Percentiles rank a stretch among this genome's conserved stretches.
These are phyloP conservation scores for Mucor indicus DNA, from an alignment of 371 early-diverging fungal genomes.

Conservation along the genomic window DNA sequence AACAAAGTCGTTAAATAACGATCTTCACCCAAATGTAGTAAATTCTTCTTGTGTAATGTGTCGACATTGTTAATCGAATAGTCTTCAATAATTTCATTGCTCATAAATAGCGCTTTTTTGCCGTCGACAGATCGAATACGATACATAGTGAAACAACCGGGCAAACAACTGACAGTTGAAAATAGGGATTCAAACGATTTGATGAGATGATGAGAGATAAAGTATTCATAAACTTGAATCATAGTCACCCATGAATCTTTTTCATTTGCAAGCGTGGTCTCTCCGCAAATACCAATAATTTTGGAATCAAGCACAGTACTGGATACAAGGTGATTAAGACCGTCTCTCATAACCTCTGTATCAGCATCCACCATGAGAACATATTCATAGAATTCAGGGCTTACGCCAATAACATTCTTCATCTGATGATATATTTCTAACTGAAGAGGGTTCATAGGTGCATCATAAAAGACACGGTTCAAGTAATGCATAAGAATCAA, in stretches of 20 bases:
- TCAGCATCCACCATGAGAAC: slow-evolving; percentile 97
- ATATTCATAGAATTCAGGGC: slow-evolving; percentile 82
- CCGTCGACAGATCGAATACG: slow-evolving; percentile 79
- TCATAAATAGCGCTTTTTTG: slow-evolving; percentile 83
- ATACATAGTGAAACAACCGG: slow-evolving; percentile 97
- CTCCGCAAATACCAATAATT: slow-evolving; percentile 93
- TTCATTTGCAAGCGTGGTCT: slow-evolving; percentile 87
- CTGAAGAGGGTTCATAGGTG: slow-evolving; percentile 90
- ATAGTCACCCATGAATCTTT: slow-evolving; percentile 94
- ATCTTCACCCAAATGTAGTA: slow-evolving; percentile 82
- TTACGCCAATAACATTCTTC: slow-evolving; percentile 88
- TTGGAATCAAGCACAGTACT: slow-evolving; percentile 83
- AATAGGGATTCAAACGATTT: slow-evolving; percentile 99
- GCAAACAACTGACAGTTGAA: slow-evolving; percentile 95
- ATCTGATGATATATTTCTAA: slow-evolving; percentile 91
- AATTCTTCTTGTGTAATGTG: slow-evolving; percentile 96
- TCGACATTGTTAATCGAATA: slow-evolving; percentile 94
- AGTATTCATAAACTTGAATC: slow-evolving; percentile 99
- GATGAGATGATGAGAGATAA: slow-evolving; percentile 96
- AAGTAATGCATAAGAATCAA: slow-evolving; percentile 98
- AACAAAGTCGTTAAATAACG: slow-evolving; percentile 96
- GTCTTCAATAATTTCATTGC: slow-evolving; percentile 86
- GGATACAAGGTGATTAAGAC: slow-evolving; percentile 84
- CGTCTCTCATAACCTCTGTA: slow-evolving; percentile 85
- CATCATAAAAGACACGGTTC: slow-evolving; percentile 91